phyloP scores from a whole-genome alignment of 2,329 filamentous ascomycete genomes.

The Fusarium sp. region DNA sequence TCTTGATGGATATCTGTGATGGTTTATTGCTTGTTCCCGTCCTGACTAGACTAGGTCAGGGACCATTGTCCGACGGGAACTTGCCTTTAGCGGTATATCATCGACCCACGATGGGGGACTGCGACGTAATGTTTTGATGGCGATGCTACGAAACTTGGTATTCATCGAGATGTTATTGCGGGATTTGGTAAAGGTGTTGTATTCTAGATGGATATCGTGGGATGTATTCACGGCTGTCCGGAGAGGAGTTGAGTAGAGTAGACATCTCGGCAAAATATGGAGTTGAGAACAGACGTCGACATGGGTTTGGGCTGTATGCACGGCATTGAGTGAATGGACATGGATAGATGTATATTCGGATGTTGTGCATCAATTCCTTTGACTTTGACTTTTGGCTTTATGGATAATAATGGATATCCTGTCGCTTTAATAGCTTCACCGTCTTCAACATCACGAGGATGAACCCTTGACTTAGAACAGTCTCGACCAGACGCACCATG shows the following conservation, averaged over 20 bases:
- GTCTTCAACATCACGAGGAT: background rate
- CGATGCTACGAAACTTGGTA: constrained; percentile 2
- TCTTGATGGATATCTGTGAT: constrained; percentile 5
- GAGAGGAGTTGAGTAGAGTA: too few relatives aligned
- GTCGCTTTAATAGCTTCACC: background rate
- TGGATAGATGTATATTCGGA: background rate
- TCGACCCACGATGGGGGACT: constrained; percentile 5
- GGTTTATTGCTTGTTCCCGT: constrained; percentile 15
- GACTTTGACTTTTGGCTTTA: background rate
- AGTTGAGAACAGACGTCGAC: constrained; percentile 22
- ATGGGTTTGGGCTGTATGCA: constrained; percentile 31
- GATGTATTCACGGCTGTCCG: background rate
- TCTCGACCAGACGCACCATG: constrained; percentile 11
- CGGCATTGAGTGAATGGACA: constrained; percentile 24
- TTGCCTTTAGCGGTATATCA: constrained; percentile 21
- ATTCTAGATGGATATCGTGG: constrained; percentile 5
- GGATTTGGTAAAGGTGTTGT: background rate
- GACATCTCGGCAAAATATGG: background rate
- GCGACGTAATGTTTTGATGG: background rate
- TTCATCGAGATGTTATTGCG: constrained; percentile 15
- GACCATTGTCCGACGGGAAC: constrained; percentile 3
- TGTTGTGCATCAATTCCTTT: constrained; percentile 16
- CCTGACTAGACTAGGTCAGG: constrained; percentile 7
- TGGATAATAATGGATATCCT: background rate
- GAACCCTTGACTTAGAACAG: constrained; percentile 1